Evolutionary conservation across 192 early-diverging fungal genomes (phyloP).

Genomic region (Coemansia sp.): DNA sequence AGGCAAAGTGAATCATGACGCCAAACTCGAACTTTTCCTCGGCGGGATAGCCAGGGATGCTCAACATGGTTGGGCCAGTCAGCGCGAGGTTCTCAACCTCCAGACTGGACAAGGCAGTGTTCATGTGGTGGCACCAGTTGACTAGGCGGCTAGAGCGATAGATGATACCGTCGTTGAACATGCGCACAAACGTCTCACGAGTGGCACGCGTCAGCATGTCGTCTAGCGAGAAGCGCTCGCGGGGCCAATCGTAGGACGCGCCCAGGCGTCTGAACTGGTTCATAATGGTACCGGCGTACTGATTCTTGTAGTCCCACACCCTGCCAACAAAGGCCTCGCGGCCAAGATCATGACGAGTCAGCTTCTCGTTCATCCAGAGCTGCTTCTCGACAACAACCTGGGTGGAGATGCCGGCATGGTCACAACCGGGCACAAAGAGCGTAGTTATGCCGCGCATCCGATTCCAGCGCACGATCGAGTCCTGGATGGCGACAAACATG

Average conservation of each 20-base stretch:
- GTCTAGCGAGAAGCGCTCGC: slow-evolving; percentile 93
- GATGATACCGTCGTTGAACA: slow-evolving; percentile 95
- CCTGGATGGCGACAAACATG: slow-evolving; percentile 93
- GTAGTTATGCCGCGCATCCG: slow-evolving; percentile 96
- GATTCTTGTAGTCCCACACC: slow-evolving; percentile 96
- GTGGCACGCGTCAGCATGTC: slow-evolving; percentile 82
- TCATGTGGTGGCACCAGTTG: slow-evolving; percentile 97
- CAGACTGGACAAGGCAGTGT: slow-evolving; percentile 95
- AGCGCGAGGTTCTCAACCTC: slow-evolving; percentile 95
- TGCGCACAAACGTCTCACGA: slow-evolving; percentile 89
- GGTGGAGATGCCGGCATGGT: slow-evolving; percentile 97
- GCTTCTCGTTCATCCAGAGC: slow-evolving; percentile 79
- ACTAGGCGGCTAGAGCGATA: slow-evolving; percentile 96
- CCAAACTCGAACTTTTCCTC: slow-evolving; percentile 99
- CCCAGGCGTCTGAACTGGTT: slow-evolving; percentile 89
- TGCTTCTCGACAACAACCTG: slow-evolving; percentile 98
- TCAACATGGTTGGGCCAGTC: slow-evolving; percentile 79
- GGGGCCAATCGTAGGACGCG: slow-evolving; percentile 91
- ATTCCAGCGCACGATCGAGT: slow-evolving; percentile 93
- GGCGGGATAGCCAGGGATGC: slow-evolving; percentile 89
- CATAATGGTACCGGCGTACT: slow-evolving; percentile 82
- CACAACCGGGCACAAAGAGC: slow-evolving; percentile 92
- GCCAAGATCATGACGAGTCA: slow-evolving; percentile 91
- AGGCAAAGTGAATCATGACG: slow-evolving; percentile 94
- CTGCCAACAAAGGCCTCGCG: slow-evolving; percentile 87